Evolutionary conservation across 2,329 filamentous ascomycete species (phyloP).

Genomic region (Dactylellina haptotyla): DNA sequence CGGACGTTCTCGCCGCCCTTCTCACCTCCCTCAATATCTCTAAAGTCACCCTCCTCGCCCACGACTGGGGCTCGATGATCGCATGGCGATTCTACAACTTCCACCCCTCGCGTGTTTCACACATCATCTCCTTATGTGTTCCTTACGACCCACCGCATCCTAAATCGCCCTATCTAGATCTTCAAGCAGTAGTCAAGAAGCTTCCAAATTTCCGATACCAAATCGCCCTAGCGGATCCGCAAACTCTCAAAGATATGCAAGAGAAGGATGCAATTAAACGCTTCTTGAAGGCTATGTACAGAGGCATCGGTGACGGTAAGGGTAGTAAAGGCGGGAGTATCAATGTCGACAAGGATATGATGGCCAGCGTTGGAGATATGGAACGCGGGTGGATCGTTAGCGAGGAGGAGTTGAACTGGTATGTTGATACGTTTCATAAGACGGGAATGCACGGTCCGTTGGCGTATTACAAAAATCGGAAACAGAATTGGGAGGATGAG

Average conservation of each 20-base stretch:
- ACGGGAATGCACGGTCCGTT: conserved; percentile 80
- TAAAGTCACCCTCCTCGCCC: conserved; percentile 82
- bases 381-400: conserved; percentile 69
- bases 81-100: conserved; percentile 79
- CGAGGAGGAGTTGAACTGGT: conserved; percentile 77
- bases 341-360: conserved; percentile 70
- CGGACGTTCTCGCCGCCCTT: conserved; percentile 79
- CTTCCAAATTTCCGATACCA: conserved; percentile 71
- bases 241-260: conserved; percentile 70
- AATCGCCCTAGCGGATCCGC: conserved; percentile 77
- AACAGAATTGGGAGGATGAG: conserved; percentile 82
- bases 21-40: conserved; percentile 68
- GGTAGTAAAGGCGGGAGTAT: conserved; percentile 70
- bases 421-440: conserved; percentile 75
- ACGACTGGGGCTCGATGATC: conserved; percentile 86
- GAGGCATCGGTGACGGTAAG: conserved; percentile 69
- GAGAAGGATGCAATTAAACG: conserved; percentile 72
- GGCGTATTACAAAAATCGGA: conserved; percentile 85
- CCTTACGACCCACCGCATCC: conserved; percentile 71
- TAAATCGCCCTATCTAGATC: conserved; percentile 65
- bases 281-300: conserved; percentile 78
- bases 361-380: conserved; percentile 72
- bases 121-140: conserved; percentile 83
- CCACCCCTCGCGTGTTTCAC: conserved; percentile 76
- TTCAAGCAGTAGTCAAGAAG: conserved; percentile 60